Evolutionary conservation across 2,329 filamentous ascomycete species (phyloP).

Genomic region (Colletotrichum spinosum): DNA sequence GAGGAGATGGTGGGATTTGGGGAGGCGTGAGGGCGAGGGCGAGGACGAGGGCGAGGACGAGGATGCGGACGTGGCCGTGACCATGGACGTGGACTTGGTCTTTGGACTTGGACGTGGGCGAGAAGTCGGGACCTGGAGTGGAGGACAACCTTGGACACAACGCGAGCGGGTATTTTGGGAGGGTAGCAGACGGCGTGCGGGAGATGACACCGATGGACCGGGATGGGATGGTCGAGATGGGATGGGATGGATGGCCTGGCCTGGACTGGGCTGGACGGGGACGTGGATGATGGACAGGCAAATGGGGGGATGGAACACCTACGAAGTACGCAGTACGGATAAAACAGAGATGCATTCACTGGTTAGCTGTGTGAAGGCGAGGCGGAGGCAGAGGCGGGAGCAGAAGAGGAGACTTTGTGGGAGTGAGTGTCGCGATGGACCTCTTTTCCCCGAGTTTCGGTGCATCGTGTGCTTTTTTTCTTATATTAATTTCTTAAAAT

Average conservation of each 20-base stretch:
- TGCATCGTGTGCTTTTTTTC: too few relatives aligned
- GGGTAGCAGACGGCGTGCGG: too few relatives aligned
- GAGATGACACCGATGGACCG: constrained; percentile 1
- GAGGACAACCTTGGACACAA: too few relatives aligned
- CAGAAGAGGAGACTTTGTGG: not conserved
- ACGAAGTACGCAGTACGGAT: not conserved
- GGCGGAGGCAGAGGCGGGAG: constrained; percentile 3
- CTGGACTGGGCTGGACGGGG: constrained; percentile 1
- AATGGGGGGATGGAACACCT: constrained; percentile 14
- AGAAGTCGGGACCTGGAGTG: too few relatives aligned
- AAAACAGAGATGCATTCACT: not conserved
- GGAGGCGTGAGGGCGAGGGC: too few relatives aligned
- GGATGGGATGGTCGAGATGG: not conserved
- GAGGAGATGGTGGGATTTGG: too few relatives aligned
- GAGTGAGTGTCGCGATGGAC: not conserved
- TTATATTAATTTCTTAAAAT: too few relatives aligned
- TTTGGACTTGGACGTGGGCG: too few relatives aligned
- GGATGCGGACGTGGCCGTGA: too few relatives aligned
- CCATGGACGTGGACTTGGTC: too few relatives aligned
- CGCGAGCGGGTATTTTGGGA: too few relatives aligned
- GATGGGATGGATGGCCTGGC: not conserved
- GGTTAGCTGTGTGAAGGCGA: not conserved
- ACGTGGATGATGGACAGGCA: constrained; percentile 4
- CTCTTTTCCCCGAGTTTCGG: not conserved
- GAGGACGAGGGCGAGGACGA: too few relatives aligned